phyloP scores from a whole-genome alignment of 805 yeast genomes.

The Teunomyces barrocoloradensis region DNA sequence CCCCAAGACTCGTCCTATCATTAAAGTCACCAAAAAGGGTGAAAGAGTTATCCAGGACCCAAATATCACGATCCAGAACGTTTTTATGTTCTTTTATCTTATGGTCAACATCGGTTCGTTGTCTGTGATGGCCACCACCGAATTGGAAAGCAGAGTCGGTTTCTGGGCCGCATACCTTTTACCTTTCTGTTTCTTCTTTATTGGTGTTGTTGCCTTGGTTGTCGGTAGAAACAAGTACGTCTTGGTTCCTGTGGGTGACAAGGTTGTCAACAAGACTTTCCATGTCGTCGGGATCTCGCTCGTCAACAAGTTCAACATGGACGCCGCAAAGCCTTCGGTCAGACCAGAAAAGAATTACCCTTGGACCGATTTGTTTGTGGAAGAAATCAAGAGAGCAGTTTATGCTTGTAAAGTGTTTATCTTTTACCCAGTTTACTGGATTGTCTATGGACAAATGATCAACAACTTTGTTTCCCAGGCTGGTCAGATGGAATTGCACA shows the following conservation, averaged over 20 bases:
- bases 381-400: conserved; percentile 64
- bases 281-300: conserved; percentile 39
- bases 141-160: conserved; percentile 62
- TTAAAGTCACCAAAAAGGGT: conserved; percentile 38
- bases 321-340: conserved; percentile 56
- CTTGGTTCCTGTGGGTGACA: conserved; percentile 60
- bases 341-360: conserved; percentile 46
- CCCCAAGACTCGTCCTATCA: conserved; percentile 39
- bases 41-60: conserved; percentile 54
- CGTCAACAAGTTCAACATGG: conserved; percentile 48
- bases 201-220: conserved; percentile 50
- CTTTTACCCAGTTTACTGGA: conserved; percentile 73
- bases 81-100: conserved; percentile 73
- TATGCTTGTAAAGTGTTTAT: conserved; percentile 71
- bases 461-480: conserved; percentile 75
- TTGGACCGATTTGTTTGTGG: conserved; percentile 73
- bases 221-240: conserved; percentile 57
- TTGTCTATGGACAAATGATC: conserved; percentile 67
- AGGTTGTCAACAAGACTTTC: conserved; percentile 56
- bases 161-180: conserved; percentile 74
- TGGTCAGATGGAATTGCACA: conserved; percentile 69
- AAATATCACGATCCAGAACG: conserved; percentile 65
- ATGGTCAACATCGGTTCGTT: conserved; percentile 75
- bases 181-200: conserved; percentile 58
- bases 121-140: conserved; percentile 74